Base-by-base conservation (phyloP, 371 early-diverging fungal genomes). In the Basidiobolus meristosporus region DNA sequence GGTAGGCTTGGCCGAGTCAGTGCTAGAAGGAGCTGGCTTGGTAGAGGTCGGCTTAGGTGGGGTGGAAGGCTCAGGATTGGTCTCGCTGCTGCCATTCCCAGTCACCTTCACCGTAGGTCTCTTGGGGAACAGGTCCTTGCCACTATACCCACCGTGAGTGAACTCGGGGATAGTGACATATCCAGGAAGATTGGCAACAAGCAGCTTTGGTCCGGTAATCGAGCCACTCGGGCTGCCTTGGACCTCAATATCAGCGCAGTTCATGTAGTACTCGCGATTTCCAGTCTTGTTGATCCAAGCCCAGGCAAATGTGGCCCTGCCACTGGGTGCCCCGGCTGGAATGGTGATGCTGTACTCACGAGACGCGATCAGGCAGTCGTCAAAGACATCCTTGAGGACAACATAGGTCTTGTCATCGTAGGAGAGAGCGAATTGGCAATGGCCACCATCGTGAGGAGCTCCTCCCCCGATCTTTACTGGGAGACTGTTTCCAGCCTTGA, bases 401-500 rank as follows among this genome's bases (percentile, higher is more conserved):
- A 67, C 73, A 31, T 59, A 62, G 20, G 53, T 53, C 28, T 66
- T 74, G 37, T 59, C 58, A 46, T 80, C 73, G 36, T 70, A 71
- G 4, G 66, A 65, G 19, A 80, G 44, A 1, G 80, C 57, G 41
- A 73, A 77, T 51, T 76, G 70, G 42, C 80, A 77, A 40, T 71
- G 70, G 26, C 79, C 78, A 36, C 77, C 77, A 19, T 59, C 58
- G 46, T 68, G 70, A 7, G 41, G 21, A 6, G 14, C 30, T n/a
- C 19, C 4, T 14, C 48, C 50, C 3, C 46, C n/a, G n/a, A n/a
- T n/a, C n/a, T n/a, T n/a, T n/a, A n/a, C n/a, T n/a, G n/a, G n/a
- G n/a, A n/a, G n/a, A n/a, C n/a, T n/a, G n/a, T n/a, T n/a, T n/a
- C n/a, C n/a, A n/a, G n/a, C n/a, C n/a, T n/a, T n/a, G n/a, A n/a